Percentiles rank a stretch among this genome's conserved stretches.
These are phyloP conservation scores for Closterium sp. DNA, from an alignment of 139 green algal species.

Conservation along the genomic window DNA sequence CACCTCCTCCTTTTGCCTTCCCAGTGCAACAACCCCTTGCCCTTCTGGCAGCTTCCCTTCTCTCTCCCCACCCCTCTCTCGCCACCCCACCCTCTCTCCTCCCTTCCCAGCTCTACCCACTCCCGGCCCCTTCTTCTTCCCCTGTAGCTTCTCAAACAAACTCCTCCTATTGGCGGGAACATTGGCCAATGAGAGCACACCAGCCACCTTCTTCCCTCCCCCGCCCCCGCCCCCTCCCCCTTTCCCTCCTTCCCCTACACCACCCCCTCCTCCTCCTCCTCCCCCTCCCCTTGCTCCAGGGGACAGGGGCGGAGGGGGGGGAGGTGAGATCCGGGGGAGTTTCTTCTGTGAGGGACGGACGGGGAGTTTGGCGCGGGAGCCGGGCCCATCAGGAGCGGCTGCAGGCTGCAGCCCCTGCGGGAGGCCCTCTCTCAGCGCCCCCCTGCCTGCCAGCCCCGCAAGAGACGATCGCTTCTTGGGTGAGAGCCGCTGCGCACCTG, in stretches of 20 bases:
- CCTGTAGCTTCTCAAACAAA: not conserved
- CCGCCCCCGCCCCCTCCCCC: not conserved
- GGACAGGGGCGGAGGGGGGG: too few species aligned
- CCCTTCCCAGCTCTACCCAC: not conserved
- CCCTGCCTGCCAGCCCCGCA: not conserved
- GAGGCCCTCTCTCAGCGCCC: not conserved
- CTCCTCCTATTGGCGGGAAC: not conserved
- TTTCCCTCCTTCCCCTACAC: not conserved
- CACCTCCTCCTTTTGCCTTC: not conserved
- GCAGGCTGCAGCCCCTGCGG: not conserved
- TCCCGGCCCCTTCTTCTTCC: not conserved
- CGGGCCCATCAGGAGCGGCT: not conserved
- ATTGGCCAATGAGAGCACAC: not conserved
- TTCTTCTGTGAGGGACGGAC: not conserved
- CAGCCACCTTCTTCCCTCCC: not conserved
- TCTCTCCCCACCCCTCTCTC: not conserved
- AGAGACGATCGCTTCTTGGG: not conserved
- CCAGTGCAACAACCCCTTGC: not conserved
- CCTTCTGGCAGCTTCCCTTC: not conserved
- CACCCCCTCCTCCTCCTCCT: not conserved
- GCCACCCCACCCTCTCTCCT: not conserved
- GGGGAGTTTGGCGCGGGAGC: not conserved
- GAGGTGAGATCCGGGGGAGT: not conserved
- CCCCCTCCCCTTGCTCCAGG: too few species aligned
- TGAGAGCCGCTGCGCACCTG: not conserved